Percentiles rank a stretch among this genome's conserved stretches.
Evolutionary conservation across 2,329 filamentous ascomycete species (phyloP).

Genomic region (Phaeosphaeriaceae sp.): DNA sequence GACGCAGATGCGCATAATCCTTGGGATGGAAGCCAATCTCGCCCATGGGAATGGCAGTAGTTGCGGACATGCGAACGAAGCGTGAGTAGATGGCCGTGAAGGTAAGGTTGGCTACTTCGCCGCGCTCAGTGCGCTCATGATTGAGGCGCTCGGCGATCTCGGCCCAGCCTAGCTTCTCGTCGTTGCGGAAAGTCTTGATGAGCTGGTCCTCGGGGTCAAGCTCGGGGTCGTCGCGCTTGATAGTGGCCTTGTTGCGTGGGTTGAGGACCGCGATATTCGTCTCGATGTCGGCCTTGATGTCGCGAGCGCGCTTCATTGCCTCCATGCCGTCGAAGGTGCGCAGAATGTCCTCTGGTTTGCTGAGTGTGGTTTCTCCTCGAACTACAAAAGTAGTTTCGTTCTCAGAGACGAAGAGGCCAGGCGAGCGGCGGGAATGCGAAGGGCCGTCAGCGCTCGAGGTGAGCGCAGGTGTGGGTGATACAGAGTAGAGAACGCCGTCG

Average conservation of each 20-base stretch:
- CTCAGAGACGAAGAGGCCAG: constrained; percentile 18
- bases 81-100: constrained; percentile 45
- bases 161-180: constrained; percentile 35
- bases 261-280: constrained; percentile 21
- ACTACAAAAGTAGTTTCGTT: neutral
- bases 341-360: neutral
- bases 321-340: constrained; percentile 11
- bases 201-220: constrained; percentile 41
- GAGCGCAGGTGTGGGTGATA: neutral
- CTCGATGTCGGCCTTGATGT: constrained; percentile 22
- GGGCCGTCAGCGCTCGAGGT: neutral
- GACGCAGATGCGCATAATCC: constrained; percentile 44
- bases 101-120: constrained; percentile 31
- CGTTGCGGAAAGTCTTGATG: constrained; percentile 41
- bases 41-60: constrained; percentile 23
- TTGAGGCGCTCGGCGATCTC: constrained; percentile 39
- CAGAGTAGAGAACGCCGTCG: neutral
- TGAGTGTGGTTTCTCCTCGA: neutral
- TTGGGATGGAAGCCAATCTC: constrained; percentile 42
- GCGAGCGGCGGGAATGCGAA: neutral
- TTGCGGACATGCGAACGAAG: constrained; percentile 41
- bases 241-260: constrained; percentile 4
- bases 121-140: constrained; percentile 20
- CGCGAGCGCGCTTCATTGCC: constrained; percentile 23
- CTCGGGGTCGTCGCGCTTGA: constrained; percentile 9